Base-by-base conservation (phyloP, 2,329 filamentous ascomycete genomes). In the Colletotrichum sp. region DNA sequence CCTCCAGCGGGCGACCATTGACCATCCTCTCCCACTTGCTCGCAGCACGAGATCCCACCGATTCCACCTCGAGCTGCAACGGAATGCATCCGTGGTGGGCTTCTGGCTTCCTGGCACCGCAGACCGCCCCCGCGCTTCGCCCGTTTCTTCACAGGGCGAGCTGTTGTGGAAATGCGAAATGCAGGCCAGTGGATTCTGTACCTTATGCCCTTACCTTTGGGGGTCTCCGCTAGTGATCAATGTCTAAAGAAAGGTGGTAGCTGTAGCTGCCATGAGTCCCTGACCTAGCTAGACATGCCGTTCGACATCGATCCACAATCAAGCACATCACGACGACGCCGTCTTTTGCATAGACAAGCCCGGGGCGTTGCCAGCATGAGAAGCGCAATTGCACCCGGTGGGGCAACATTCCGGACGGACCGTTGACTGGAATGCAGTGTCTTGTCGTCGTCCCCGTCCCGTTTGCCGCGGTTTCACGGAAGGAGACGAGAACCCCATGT, bases 391-490 rank as follows among this genome's bases (percentile, higher is more conserved):
- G 43, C 39, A 48, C 57, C 55, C 55, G 55, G 30, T 13, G 26
- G 68, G n/a, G 24, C 36, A 34, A 36, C 57, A 74, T 69, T 55
- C 68, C 71, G 65, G 52, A 48, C 43, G 55, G 52, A 48, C 39
- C 39, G 57, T 66, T 39, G 60, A 60, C 60, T 28, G 71, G 65
- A 26, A 30, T 66, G 70, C 55, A 16, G 32, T 60, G 71, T 70
- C 59, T 66, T 74, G 55, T 66, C 61, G 7, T 68, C 63, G 28
- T 68, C 71, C 60, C 55, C 24, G 55, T 68, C 63, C 66, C 55
- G 66, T 39, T 67, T 75, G 59, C 71, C 66, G 72, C 65, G 67
- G 67, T 74, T 76, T 74, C 73, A 68, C 64, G 59, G 57, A 28
- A 75, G 52, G 52, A 60, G 72, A 61, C 36, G 24, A 75, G 69